Evolutionary conservation across 331 rosid genomes (phyloP).

Genomic region (Cucumis variabilis): DNA sequence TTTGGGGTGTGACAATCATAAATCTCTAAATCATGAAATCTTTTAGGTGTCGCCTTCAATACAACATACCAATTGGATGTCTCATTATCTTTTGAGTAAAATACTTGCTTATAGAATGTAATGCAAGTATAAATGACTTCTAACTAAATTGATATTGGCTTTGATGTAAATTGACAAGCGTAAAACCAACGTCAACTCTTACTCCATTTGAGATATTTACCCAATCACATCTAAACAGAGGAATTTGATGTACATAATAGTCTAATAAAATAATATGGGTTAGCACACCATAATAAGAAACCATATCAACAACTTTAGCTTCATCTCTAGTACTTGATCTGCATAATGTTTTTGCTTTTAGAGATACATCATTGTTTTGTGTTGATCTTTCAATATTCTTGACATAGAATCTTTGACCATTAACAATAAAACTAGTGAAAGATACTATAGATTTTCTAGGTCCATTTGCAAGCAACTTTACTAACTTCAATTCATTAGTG

Average conservation of each 20-base stretch:
- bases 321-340: not conserved
- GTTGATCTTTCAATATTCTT: too few relatives aligned
- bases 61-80: too few relatives aligned
- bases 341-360: not conserved
- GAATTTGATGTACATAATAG: not conserved
- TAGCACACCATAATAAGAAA: not conserved
- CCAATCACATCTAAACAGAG: slow-evolving; percentile 21
- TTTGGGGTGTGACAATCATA: too few relatives aligned
- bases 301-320: not conserved
- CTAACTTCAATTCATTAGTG: too few relatives aligned
- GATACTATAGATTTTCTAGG: too few relatives aligned
- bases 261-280: not conserved
- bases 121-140: slow-evolving; percentile 17
- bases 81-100: too few relatives aligned
- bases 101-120: not conserved
- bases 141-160: not conserved
- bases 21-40: too few relatives aligned
- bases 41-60: too few relatives aligned
- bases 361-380: too few relatives aligned
- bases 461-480: too few relatives aligned
- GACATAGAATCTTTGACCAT: not conserved
- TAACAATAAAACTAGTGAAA: too few relatives aligned
- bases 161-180: too few relatives aligned
- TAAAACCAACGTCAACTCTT: not conserved
- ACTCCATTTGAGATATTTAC: not conserved